These are phyloP conservation scores for Xerocomus spinulosus DNA, from an alignment of 768 basidiomycete species.

Conservation along the genomic window DNA sequence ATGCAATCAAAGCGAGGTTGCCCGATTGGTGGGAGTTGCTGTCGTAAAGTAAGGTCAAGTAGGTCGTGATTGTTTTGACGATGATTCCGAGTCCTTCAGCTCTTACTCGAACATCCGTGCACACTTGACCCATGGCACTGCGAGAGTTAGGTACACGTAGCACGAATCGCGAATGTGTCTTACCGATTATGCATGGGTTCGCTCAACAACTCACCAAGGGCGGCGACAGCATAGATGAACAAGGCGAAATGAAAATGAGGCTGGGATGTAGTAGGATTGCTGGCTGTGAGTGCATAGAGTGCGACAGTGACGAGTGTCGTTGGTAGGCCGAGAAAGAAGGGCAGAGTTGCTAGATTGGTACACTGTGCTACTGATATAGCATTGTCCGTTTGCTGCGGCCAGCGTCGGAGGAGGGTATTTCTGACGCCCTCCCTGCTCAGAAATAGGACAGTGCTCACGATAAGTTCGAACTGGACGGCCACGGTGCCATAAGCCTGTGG, in stretches of 20 bases:
- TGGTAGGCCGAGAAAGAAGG: slow-evolving; percentile 64
- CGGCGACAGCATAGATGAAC: slow-evolving; percentile 65
- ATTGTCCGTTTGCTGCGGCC: slow-evolving; percentile 18
- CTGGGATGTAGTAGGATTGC: slow-evolving; percentile 53
- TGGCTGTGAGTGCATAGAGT: slow-evolving; percentile 53
- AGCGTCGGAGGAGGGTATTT: slow-evolving; percentile 72
- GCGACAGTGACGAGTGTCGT: slow-evolving; percentile 49
- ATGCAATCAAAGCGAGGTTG: slow-evolving; percentile 67
- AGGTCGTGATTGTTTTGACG: slow-evolving; percentile 66
- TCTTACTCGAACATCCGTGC: slow-evolving; percentile 67
- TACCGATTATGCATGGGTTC: slow-evolving; percentile 81
- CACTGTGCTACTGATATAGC: slow-evolving; percentile 14
- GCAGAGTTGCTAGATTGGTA: slow-evolving; percentile 56
- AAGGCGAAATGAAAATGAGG: slow-evolving; percentile 62
- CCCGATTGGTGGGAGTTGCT: slow-evolving; percentile 29
- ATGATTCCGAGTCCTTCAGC: slow-evolving; percentile 86
- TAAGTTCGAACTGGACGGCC: slow-evolving; percentile 89
- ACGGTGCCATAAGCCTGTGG: slow-evolving; percentile 87
- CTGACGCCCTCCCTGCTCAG: slow-evolving; percentile 91
- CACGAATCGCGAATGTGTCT: slow-evolving; percentile 20
- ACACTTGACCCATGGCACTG: slow-evolving; percentile 64
- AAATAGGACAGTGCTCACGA: slow-evolving; percentile 87
- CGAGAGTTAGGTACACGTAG: slow-evolving; percentile 17
- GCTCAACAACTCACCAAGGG: slow-evolving; percentile 69
- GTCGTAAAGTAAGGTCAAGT: slow-evolving; percentile 58